These are phyloP conservation scores for Gonapodya sp. DNA, from an alignment of 192 early-diverging fungal genomes.

Conservation along the genomic window DNA sequence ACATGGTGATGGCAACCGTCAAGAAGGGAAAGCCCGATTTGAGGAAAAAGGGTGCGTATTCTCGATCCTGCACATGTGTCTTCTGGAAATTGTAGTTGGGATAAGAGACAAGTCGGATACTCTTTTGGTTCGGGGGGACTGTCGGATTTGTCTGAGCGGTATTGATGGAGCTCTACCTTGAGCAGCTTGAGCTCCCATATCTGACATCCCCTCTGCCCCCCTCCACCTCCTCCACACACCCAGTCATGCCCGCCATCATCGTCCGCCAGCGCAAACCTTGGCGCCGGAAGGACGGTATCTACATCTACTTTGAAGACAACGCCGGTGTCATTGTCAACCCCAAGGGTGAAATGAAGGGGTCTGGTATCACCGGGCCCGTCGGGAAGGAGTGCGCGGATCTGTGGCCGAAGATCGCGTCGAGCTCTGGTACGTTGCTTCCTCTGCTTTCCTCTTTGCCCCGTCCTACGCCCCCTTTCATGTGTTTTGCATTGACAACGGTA, in stretches of 20 bases:
- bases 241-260: slow-evolving; percentile 97
- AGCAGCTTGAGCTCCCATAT: no score
- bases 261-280: slow-evolving; percentile 99
- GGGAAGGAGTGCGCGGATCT: slow-evolving; percentile 99
- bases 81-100: no score
- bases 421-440: slow-evolving; percentile 28
- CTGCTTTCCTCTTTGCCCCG: background rate
- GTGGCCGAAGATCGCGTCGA: slow-evolving; percentile 99
- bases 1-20: slow-evolving; percentile 99
- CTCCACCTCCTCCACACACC: no score
- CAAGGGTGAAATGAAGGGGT: slow-evolving; percentile 99
- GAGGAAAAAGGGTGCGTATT: slow-evolving; percentile 88
- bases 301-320: slow-evolving; percentile 99
- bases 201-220: no score
- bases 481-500: no score
- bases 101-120: no score
- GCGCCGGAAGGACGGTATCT: slow-evolving; percentile 98
- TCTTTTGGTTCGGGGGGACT: no score
- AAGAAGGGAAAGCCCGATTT: slow-evolving; percentile 99
- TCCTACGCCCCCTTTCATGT: background rate
- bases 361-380: slow-evolving; percentile 99
- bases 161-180: no score
- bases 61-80: no score
- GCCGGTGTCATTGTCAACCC: slow-evolving; percentile 99
- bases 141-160: no score